These are phyloP conservation scores for Hippophae rhamnoides DNA, from an alignment of 306 rosid genomes.

Conservation along the genomic window DNA sequence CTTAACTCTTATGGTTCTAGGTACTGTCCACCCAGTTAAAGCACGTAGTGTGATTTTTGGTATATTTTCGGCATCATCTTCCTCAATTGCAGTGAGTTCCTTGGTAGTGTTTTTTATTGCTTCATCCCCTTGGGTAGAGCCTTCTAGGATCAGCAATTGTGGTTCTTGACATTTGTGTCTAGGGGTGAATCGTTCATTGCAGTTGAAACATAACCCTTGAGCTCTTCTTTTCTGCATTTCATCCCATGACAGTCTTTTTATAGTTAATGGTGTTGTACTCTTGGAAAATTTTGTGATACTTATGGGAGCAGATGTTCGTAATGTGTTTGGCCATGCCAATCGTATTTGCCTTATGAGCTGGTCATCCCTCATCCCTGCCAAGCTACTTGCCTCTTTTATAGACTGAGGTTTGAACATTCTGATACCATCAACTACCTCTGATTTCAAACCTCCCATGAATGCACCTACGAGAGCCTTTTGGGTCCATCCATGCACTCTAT, in stretches of 20 bases:
- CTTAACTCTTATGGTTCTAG: not conserved
- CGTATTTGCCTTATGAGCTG: too few species aligned
- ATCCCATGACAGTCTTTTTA: not conserved
- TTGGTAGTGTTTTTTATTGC: not conserved
- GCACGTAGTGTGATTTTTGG: not conserved
- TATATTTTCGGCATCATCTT: not conserved
- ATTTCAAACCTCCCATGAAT: too few species aligned
- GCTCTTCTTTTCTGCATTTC: not conserved
- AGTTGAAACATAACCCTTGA: conserved; percentile 5
- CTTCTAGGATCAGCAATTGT: not conserved
- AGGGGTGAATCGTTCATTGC: not conserved
- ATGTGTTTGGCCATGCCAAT: not conserved
- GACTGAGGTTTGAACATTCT: too few species aligned
- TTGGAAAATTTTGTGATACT: not conserved
- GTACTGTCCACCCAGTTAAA: not conserved
- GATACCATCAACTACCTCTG: too few species aligned
- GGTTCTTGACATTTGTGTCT: not conserved
- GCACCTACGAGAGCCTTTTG: too few species aligned
- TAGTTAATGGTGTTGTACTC: not conserved
- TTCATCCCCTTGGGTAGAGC: not conserved
- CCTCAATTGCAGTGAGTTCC: not conserved
- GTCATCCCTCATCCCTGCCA: too few species aligned
- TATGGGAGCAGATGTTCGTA: fast-evolving
- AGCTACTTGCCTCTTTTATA: too few species aligned
- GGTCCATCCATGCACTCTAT: too few species aligned